Conservation (phyloP, 768 basidiomycete genomes). For the Phanerochaete sordida region DNA sequence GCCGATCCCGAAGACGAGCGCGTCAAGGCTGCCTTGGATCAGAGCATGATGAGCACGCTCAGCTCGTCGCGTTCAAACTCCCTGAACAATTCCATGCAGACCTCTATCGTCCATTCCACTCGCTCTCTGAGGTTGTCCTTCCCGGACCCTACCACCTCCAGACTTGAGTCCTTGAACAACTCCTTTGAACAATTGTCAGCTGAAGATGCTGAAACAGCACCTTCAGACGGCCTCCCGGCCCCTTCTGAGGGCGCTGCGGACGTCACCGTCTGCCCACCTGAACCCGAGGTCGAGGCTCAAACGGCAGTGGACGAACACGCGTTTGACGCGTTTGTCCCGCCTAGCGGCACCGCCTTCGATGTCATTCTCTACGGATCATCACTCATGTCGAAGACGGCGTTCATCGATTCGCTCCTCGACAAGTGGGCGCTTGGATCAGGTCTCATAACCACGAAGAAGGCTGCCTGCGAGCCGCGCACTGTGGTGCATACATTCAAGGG, state of each 20-base stretch:
- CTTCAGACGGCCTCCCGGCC: not conserved
- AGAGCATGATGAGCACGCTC: slow-evolving; percentile 79
- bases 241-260: slow-evolving; percentile 25
- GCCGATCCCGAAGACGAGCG: slow-evolving; percentile 58
- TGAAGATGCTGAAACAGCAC: slow-evolving; percentile 29
- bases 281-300: slow-evolving; percentile 28
- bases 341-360: slow-evolving; percentile 44
- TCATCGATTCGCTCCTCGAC: slow-evolving; percentile 56
- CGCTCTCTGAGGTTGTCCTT: slow-evolving; percentile 79
- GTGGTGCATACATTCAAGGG: slow-evolving; percentile 23
- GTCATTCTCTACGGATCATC: slow-evolving; percentile 67
- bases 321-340: slow-evolving; percentile 13
- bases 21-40: slow-evolving; percentile 73
- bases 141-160: slow-evolving; percentile 76
- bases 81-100: slow-evolving; percentile 37
- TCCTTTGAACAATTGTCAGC: slow-evolving; percentile 53
- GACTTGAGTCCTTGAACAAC: slow-evolving; percentile 51
- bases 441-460: slow-evolving; percentile 15
- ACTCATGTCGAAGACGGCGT: slow-evolving; percentile 54
- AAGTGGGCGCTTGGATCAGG: slow-evolving; percentile 43
- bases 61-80: slow-evolving; percentile 70
- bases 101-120: slow-evolving; percentile 48
- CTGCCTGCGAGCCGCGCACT: slow-evolving; percentile 19
- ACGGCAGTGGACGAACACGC: slow-evolving; percentile 20
- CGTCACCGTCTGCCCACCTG: slow-evolving; percentile 30